phyloP scores from a whole-genome alignment of 2,329 filamentous ascomycete genomes.

The Penicillium nordicum region DNA sequence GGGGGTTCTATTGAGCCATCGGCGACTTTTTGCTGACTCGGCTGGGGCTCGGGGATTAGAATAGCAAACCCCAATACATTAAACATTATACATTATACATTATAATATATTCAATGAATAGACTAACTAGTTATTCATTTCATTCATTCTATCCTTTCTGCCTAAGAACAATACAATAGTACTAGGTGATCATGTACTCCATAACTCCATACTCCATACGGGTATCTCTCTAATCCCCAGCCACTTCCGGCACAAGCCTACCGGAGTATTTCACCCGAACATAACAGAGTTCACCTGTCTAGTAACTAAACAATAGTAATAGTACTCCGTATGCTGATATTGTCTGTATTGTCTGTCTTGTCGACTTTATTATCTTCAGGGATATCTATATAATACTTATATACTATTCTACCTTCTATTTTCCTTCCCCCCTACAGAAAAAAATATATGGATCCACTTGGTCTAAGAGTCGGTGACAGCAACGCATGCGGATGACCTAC shows the following conservation, averaged over 20 bases:
- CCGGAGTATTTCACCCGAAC: not conserved
- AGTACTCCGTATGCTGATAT: too few relatives aligned
- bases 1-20: not conserved
- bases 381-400: not conserved
- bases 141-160: not conserved
- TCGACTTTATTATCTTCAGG: too few relatives aligned
- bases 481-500: not conserved
- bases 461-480: not conserved
- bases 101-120: not conserved
- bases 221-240: conserved; percentile 5
- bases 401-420: not conserved
- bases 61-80: not conserved
- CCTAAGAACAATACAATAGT: not conserved
- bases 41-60: not conserved
- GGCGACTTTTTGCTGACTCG: not conserved
- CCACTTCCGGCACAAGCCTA: conserved; percentile 1
- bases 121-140: not conserved
- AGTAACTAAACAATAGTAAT: not conserved
- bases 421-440: not conserved
- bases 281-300: not conserved
- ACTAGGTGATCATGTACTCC: not conserved
- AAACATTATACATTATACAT: not conserved
- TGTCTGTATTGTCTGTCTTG: not conserved
- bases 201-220: not conserved
- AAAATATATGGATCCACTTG: conserved; percentile 6